phyloP scores from a whole-genome alignment of 106 monocot species.

The Dendrobium nobile region DNA sequence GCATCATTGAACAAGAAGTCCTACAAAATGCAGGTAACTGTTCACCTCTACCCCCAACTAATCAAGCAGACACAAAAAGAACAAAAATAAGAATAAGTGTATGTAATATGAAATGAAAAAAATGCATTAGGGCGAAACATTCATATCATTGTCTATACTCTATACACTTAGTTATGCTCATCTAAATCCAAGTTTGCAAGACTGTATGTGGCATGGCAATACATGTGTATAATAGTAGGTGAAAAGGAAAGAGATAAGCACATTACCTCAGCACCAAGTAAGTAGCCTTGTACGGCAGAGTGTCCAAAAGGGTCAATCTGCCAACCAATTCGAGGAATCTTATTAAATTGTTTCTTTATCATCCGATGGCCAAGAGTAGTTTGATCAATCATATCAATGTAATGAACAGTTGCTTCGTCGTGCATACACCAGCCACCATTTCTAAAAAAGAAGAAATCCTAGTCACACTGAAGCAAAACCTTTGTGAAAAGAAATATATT shows the following conservation, averaged over 20 bases:
- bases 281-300: constrained; percentile 53
- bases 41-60: not conserved
- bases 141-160: not conserved
- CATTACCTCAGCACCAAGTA: constrained; percentile 50
- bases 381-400: constrained; percentile 68
- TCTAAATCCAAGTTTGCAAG: not conserved
- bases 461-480: not conserved
- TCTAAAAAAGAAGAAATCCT: constrained; percentile 16
- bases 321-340: constrained; percentile 55
- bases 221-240: not conserved
- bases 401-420: constrained; percentile 56
- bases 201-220: not conserved
- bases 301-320: constrained; percentile 70
- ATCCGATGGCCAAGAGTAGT: constrained; percentile 56
- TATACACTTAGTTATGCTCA: not conserved
- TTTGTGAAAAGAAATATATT: not conserved
- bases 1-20: not conserved
- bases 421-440: constrained; percentile 66
- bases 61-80: not conserved
- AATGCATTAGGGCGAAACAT: not conserved
- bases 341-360: constrained; percentile 51
- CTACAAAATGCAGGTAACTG: not conserved
- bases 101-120: not conserved
- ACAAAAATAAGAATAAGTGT: not conserved
- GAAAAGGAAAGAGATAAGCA: not conserved